phyloP scores from a whole-genome alignment of 192 early-diverging fungal species.

The Backusella tarrabulga region DNA sequence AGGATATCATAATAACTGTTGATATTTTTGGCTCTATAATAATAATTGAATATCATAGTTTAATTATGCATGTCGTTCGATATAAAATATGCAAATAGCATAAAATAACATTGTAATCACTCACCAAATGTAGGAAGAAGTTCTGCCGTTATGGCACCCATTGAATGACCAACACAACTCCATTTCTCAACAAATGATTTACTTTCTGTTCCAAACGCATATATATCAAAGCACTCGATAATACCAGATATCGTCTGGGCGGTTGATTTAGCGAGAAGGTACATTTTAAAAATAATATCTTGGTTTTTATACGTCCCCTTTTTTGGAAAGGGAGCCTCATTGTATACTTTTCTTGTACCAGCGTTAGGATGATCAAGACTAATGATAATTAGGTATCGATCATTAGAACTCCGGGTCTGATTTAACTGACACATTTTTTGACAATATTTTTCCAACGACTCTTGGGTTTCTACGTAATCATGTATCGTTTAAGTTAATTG shows the following conservation, averaged over 20 bases:
- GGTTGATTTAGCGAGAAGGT: background rate
- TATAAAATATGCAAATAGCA: background rate
- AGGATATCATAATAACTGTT: background rate
- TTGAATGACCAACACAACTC: background rate
- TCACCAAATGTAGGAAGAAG: background rate
- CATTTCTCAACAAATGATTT: background rate
- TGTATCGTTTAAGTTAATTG: background rate
- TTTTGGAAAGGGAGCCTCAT: background rate
- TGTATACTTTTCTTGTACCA: background rate
- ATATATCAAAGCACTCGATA: background rate
- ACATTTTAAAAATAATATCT: background rate
- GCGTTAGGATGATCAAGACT: background rate
- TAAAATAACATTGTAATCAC: background rate
- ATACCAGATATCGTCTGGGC: background rate
- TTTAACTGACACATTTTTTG: background rate
- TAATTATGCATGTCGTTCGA: background rate
- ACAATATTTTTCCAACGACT: background rate
- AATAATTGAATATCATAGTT: background rate
- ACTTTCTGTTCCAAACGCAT: background rate
- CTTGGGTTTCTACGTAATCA: background rate
- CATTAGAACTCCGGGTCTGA: background rate
- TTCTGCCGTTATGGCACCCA: background rate
- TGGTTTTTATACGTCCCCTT: background rate
- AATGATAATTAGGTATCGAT: background rate
- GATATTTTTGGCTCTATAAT: background rate